phyloP scores from a whole-genome alignment of 2,329 filamentous ascomycete genomes.

The Thelonectria discophora region DNA sequence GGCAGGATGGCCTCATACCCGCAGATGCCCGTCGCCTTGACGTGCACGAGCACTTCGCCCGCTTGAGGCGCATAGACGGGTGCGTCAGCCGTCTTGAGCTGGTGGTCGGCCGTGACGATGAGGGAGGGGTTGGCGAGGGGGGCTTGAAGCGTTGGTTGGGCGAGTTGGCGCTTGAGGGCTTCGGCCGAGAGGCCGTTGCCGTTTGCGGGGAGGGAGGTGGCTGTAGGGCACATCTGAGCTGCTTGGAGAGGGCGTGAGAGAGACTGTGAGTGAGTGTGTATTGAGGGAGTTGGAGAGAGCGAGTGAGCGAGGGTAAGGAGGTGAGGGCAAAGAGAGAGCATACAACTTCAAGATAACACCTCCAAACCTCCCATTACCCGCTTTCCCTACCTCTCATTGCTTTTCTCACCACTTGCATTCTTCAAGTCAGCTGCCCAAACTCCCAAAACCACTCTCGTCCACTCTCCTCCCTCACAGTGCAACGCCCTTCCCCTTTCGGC shows the following conservation, averaged over 20 bases:
- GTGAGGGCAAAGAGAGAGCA: neutral
- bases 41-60: conserved; percentile 67
- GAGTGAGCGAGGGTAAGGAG: too few species aligned
- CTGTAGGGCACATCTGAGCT: conserved; percentile 37
- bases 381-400: too few species aligned
- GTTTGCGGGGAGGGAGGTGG: conserved; percentile 28
- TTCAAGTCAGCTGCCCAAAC: conserved; percentile 29
- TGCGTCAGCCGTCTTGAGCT: conserved; percentile 64
- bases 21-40: conserved; percentile 71
- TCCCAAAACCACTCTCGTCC: neutral
- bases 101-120: conserved; percentile 66
- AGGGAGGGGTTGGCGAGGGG: conserved; percentile 46
- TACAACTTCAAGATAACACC: neutral
- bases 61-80: conserved; percentile 63
- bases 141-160: conserved; percentile 34
- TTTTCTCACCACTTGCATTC: conserved; percentile 17
- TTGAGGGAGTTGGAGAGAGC: too few species aligned
- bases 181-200: conserved; percentile 19
- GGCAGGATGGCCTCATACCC: conserved; percentile 53
- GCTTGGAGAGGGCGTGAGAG: too few species aligned
- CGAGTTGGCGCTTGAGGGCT: conserved; percentile 31
- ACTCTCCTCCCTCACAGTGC: conserved; percentile 17
- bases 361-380: too few species aligned
- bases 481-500: conserved; percentile 27
- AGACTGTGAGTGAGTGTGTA: too few species aligned